phyloP scores from a whole-genome alignment of 805 yeast species.

The Nakazawaea holstii region DNA sequence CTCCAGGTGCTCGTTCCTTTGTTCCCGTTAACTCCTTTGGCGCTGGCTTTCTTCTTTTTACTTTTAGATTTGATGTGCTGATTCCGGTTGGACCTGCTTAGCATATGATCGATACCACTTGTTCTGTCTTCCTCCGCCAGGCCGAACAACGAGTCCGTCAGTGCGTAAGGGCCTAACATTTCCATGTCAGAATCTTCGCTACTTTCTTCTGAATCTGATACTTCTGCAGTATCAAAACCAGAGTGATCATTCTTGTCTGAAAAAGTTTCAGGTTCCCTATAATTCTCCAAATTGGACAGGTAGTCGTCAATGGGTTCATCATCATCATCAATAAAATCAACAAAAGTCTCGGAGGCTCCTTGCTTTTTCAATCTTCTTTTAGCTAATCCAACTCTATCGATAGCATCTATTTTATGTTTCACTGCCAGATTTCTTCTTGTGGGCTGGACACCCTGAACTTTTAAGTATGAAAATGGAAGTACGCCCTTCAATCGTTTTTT shows the following conservation, averaged over 20 bases:
- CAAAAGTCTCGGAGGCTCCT: conserved; percentile 1
- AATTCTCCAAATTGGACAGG: not conserved
- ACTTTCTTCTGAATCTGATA: conserved; percentile 5
- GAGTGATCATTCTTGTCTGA: not conserved
- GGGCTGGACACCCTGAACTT: conserved; percentile 7
- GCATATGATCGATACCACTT: conserved; percentile 24
- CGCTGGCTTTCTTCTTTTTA: not conserved
- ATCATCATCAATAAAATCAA: conserved; percentile 7
- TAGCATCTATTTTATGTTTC: not conserved
- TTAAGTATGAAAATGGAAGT: conserved; percentile 21
- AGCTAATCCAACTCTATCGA: conserved; percentile 16
- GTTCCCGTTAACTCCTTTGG: not conserved
- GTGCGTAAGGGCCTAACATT: not conserved
- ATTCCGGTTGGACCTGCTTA: conserved; percentile 8
- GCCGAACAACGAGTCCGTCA: conserved; percentile 13
- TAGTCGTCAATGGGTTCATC: conserved; percentile 6
- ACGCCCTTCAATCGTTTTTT: conserved; percentile 17
- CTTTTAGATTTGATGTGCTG: not conserved
- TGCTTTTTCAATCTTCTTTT: conserved; percentile 11
- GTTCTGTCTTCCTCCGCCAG: conserved; percentile 21
- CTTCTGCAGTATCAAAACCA: not conserved
- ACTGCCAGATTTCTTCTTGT: not conserved
- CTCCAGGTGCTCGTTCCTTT: conserved; percentile 3
- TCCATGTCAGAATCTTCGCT: conserved; percentile 11
- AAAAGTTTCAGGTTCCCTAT: no score